Conservation (phyloP, 441 rosid species). For the Pelargonium citronellum region DNA sequence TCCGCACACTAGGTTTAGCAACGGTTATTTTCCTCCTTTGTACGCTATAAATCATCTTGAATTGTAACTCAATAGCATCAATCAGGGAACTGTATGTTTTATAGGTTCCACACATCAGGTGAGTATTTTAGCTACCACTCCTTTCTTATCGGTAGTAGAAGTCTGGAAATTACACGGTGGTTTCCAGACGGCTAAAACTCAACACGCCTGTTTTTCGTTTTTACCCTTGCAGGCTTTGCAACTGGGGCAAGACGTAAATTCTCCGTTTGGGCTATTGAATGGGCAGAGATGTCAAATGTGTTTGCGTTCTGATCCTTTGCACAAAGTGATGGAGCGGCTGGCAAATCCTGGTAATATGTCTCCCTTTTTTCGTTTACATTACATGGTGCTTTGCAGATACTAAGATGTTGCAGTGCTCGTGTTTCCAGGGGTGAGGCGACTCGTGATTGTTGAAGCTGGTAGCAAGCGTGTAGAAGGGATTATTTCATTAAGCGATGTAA, state of each 20-base stretch:
- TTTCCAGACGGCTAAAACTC: too few species aligned
- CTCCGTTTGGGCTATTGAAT: conserved; percentile 48
- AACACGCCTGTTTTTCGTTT: too few species aligned
- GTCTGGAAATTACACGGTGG: too few species aligned
- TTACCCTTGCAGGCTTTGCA: conserved; percentile 59
- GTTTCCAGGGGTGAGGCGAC: conserved; percentile 43
- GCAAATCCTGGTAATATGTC: conserved; percentile 64
- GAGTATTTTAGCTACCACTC: too few species aligned
- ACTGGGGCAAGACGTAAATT: conserved; percentile 72
- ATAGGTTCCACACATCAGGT: too few species aligned
- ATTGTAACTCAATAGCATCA: background rate
- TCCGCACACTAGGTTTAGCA: background rate
- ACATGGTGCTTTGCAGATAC: too few species aligned
- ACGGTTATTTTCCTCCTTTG: background rate
- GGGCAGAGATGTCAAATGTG: conserved; percentile 86
- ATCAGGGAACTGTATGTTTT: too few species aligned
- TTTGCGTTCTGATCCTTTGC: conserved; percentile 55
- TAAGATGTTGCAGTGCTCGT: too few species aligned
- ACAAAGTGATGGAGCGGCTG: conserved; percentile 69
- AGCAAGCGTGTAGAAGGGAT: conserved; percentile 55
- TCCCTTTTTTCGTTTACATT: background rate
- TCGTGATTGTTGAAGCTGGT: conserved; percentile 49
- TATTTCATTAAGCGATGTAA: conserved; percentile 37
- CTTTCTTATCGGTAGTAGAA: too few species aligned
- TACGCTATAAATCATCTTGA: background rate